Conservation (phyloP, 306 rosid species). For the Astragalus membranaceus region DNA sequence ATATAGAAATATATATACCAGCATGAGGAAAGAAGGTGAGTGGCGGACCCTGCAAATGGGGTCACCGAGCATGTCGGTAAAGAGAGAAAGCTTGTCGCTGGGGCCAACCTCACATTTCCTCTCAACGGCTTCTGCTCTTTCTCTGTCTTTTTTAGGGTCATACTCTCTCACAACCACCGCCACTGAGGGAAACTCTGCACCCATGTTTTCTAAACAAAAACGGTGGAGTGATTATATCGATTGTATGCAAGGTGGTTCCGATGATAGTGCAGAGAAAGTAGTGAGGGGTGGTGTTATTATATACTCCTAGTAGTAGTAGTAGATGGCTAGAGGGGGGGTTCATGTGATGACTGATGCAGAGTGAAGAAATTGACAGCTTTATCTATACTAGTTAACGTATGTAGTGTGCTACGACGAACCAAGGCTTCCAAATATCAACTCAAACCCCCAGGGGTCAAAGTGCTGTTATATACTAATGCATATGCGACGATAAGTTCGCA, state of each 20-base stretch:
- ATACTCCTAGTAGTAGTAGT: too few species aligned
- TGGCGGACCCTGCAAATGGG: constrained; percentile 97
- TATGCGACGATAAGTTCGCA: too few species aligned
- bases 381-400: too few species aligned
- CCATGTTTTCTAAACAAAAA: constrained; percentile 9
- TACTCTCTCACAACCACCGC: constrained; percentile 44
- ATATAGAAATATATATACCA: constrained; percentile 38
- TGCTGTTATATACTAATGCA: too few species aligned
- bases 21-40: constrained; percentile 89
- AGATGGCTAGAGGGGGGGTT: too few species aligned
- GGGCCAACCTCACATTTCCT: constrained; percentile 78
- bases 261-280: not conserved
- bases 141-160: constrained; percentile 39
- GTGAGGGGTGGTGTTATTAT: too few species aligned
- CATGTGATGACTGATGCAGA: too few species aligned
- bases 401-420: too few species aligned
- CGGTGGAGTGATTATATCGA: not conserved
- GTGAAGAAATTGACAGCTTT: too few species aligned
- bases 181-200: not conserved
- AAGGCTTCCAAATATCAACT: too few species aligned
- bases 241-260: not conserved
- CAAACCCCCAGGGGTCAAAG: too few species aligned
- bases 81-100: constrained; percentile 61
- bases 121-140: constrained; percentile 64
- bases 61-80: constrained; percentile 85